Evolutionary conservation across 1,284 basidiomycete genomes (phyloP).

Genomic region (Cystobasidium sp.): DNA sequence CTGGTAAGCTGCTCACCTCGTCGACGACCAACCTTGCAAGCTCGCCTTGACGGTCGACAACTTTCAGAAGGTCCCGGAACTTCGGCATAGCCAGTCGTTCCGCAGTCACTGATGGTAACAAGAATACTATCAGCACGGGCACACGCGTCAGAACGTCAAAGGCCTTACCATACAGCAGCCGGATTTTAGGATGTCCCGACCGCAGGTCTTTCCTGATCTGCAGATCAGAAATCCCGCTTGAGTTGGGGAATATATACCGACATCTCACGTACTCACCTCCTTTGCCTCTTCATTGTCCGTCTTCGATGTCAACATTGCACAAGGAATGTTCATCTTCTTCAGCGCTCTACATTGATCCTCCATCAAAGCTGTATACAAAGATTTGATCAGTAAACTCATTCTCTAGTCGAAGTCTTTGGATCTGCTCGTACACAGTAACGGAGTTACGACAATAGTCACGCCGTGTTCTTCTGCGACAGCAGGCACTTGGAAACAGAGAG

Average conservation of each 20-base stretch:
- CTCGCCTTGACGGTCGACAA: conserved; percentile 64
- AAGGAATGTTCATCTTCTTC: conserved; percentile 64
- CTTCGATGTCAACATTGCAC: conserved; percentile 71
- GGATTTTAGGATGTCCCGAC: conserved; percentile 66
- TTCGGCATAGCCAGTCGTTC: conserved; percentile 69
- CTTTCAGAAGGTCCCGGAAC: conserved; percentile 64
- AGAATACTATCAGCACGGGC: too few relatives aligned
- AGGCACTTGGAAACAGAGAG: conserved; percentile 84
- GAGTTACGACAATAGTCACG: conserved; percentile 77
- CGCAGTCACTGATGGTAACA: conserved; percentile 65
- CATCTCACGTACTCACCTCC: conserved; percentile 59
- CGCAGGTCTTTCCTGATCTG: conserved; percentile 66
- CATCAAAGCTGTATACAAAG: conserved; percentile 68
- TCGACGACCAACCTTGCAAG: conserved; percentile 76
- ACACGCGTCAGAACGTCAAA: too few relatives aligned
- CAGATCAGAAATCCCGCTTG: conserved; percentile 50
- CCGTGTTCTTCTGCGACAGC: conserved; percentile 73
- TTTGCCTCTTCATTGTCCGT: conserved; percentile 64
- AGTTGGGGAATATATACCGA: neutral
- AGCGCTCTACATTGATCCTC: conserved; percentile 77
- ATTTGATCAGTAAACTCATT: neutral
- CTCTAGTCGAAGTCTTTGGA: neutral
- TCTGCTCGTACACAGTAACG: conserved; percentile 67
- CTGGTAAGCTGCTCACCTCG: conserved; percentile 61
- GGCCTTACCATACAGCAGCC: conserved; percentile 73